Percentiles rank a stretch among this genome's conserved stretches.
Evolutionary conservation across 1,284 basidiomycete species (phyloP).

Genomic region (Puccinia polysora): DNA sequence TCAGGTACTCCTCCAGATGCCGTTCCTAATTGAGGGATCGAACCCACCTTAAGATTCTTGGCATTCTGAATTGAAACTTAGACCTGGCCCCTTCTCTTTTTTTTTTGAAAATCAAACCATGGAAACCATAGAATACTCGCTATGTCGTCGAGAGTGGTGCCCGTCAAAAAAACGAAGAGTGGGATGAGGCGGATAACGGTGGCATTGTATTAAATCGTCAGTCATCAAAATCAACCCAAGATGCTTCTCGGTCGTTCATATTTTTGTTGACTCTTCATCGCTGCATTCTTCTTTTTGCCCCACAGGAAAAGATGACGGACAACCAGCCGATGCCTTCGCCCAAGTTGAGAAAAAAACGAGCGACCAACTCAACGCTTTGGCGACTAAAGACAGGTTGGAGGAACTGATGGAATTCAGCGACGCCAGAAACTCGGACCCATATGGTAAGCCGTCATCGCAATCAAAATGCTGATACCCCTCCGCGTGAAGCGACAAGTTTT

Average conservation of each 20-base stretch:
- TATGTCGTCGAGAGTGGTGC: conserved; percentile 91
- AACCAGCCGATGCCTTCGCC: conserved; percentile 71
- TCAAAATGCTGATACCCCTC: no score
- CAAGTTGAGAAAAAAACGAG: conserved; percentile 79
- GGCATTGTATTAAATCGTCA: conserved; percentile 80
- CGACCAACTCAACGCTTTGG: conserved; percentile 67
- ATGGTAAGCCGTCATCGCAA: background rate
- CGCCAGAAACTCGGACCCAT: conserved; percentile 40
- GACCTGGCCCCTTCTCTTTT: no score
- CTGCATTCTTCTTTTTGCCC: conserved; percentile 12
- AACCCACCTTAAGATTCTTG: no score
- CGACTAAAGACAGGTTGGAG: conserved; percentile 73
- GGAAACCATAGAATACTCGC: conserved; percentile 88
- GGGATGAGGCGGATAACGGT: conserved; percentile 92
- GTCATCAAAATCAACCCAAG: no score
- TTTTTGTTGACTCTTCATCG: conserved; percentile 21
- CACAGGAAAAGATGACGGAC: conserved; percentile 66
- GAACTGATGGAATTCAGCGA: conserved; percentile 60
- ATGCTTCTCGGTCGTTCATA: background rate
- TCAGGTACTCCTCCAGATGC: no score
- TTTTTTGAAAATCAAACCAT: no score
- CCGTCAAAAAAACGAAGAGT: conserved; percentile 82
- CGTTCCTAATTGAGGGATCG: no score
- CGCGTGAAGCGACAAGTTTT: no score
- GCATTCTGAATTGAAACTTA: no score